Base-by-base conservation (phyloP, 225 moss, liverwort and hornwort genomes). In the Takakia lepidozioides region DNA sequence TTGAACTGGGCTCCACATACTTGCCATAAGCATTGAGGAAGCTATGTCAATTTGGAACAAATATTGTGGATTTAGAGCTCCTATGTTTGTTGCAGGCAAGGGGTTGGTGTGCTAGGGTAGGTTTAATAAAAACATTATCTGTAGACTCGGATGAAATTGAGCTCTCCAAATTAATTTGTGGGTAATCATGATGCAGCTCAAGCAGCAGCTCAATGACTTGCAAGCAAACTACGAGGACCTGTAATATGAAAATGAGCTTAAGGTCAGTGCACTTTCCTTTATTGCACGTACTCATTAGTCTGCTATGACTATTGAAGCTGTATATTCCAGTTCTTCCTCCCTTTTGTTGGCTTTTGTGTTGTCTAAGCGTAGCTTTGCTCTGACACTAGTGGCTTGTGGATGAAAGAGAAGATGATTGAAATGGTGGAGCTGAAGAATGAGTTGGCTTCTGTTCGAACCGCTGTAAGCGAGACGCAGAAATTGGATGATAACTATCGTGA, bases 141-240 rank as follows among this genome's bases (percentile, higher is more conserved):
- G n/a, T n/a, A n/a, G n/a, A n/a, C n/a, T n/a, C n/a, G n/a, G n/a
- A n/a, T n/a, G n/a, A n/a, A n/a, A n/a, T n/a, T n/a, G n/a, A n/a
- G n/a, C n/a, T n/a, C n/a, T n/a, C n/a, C n/a, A n/a, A n/a, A n/a
- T n/a, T n/a, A n/a, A n/a, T n/a, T n/a, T n/a, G n/a, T n/a, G n/a
- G n/a, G 41, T 48, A 21, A 22, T 48, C 1, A 29, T 25, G 19
- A 38, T 64, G 49, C 57, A 93, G 88, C 34, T 83, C 26, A 67
- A 64, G 70, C 66, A 73, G 40, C 76, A 88, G 59, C 59, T 88
- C 55, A 51, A 22, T 43, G 75, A 88, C 55, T 63, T 93, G 39
- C 83, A 85, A 88, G 69, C 51, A 19, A 80, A 83, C 38, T 85
- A 78, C 35, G 78, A 82, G 25, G 64, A 69, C 50, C 74, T 82